Evolutionary conservation across 306 rosid species (phyloP).

Genomic region (Sechiopsis laciniata): DNA sequence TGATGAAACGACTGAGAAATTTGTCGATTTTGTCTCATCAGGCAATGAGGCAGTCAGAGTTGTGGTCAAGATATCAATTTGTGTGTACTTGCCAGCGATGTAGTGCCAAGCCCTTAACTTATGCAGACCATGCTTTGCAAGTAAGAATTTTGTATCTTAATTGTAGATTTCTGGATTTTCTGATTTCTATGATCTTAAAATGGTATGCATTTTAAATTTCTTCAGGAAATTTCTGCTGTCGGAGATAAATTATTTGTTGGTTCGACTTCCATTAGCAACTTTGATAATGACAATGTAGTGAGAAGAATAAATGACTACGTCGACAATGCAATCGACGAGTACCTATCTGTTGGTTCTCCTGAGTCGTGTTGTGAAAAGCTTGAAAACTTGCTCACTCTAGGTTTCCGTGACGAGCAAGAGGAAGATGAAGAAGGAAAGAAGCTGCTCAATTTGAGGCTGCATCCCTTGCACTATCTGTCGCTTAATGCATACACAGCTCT

Average conservation of each 20-base stretch:
- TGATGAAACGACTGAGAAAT: not conserved
- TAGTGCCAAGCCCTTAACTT: slow-evolving; percentile 35
- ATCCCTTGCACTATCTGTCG: slow-evolving; percentile 56
- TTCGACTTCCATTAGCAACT: slow-evolving; percentile 26
- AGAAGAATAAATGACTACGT: slow-evolving; percentile 35
- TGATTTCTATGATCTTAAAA: not conserved
- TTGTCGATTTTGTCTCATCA: slow-evolving; percentile 20
- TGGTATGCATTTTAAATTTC: not conserved
- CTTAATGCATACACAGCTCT: slow-evolving; percentile 59
- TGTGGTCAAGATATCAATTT: slow-evolving; percentile 68
- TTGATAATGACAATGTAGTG: slow-evolving; percentile 31
- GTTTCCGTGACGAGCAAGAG: slow-evolving; percentile 30
- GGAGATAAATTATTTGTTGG: slow-evolving; percentile 26
- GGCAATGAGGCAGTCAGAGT: slow-evolving; percentile 57
- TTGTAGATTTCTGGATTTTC: not conserved
- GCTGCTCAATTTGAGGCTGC: slow-evolving; percentile 38
- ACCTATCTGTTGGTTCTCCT: slow-evolving; percentile 49
- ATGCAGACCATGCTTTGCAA: slow-evolving; percentile 58
- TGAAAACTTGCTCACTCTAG: slow-evolving; percentile 42
- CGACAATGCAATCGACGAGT: slow-evolving; percentile 47
- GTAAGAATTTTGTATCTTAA: slow-evolving; percentile 31
- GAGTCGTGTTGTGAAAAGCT: slow-evolving; percentile 52
- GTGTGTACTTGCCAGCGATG: slow-evolving; percentile 58
- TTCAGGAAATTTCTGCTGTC: slow-evolving; percentile 49
- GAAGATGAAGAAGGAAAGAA: slow-evolving; percentile 33